phyloP scores from a whole-genome alignment of 352 stramenopile genomes.

The Phytophthora podocarpi region DNA sequence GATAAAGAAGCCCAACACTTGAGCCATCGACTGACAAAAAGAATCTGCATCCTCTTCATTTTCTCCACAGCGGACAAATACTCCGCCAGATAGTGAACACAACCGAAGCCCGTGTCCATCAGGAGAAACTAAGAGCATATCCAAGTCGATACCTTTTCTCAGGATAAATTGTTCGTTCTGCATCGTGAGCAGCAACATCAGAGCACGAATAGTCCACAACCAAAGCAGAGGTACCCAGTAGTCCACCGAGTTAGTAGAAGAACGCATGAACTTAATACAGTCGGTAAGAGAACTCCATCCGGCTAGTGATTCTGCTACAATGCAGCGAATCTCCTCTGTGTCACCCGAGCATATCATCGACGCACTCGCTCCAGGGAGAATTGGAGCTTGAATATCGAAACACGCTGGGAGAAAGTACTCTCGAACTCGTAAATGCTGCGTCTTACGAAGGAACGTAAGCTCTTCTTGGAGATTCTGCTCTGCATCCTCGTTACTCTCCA shows the following conservation, averaged over 20 bases:
- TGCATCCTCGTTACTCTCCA: not conserved
- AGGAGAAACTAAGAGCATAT: conserved; percentile 37
- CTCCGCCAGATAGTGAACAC: conserved; percentile 18
- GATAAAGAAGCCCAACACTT: conserved; percentile 14
- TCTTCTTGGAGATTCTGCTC: conserved; percentile 27
- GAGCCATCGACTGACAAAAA: not conserved
- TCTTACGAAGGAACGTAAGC: conserved; percentile 26
- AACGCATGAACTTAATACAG: conserved; percentile 25
- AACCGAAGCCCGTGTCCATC: conserved; percentile 35
- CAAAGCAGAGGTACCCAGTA: conserved; percentile 35
- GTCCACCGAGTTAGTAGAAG: conserved; percentile 2
- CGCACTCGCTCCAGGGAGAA: conserved; percentile 14
- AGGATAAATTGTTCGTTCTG: conserved; percentile 35
- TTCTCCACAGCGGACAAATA: conserved; percentile 10
- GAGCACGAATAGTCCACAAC: conserved; percentile 42
- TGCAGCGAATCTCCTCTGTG: conserved; percentile 5
- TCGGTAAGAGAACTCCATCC: conserved; percentile 34
- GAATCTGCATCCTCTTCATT: not conserved
- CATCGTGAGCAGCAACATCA: conserved; percentile 35
- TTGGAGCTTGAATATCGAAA: conserved; percentile 14
- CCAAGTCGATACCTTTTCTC: conserved; percentile 12
- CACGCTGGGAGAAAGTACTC: conserved; percentile 29
- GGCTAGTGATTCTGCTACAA: conserved; percentile 41
- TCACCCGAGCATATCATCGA: not conserved
- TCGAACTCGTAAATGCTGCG: conserved; percentile 24